Evolutionary conservation across 805 yeast genomes (phyloP).

Genomic region (Diddensiella caesifluorescens): DNA sequence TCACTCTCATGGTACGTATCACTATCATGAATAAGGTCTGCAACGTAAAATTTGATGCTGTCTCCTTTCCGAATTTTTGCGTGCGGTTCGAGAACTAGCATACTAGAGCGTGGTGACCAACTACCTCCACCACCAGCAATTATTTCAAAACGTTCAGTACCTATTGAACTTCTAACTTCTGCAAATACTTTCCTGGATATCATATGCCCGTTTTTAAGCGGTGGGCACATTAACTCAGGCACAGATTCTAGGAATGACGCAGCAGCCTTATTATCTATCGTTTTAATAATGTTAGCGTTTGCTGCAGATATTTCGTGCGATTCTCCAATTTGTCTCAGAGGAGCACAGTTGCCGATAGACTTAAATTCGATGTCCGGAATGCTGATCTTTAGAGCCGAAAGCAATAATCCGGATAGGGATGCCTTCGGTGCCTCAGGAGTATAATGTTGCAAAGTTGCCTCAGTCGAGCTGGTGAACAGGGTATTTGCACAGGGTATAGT

Average conservation of each 20-base stretch:
- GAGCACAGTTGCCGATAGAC: slow-evolving; percentile 8
- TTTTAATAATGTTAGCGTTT: slow-evolving; percentile 55
- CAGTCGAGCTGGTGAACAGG: slow-evolving; percentile 27
- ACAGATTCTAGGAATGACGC: slow-evolving; percentile 46
- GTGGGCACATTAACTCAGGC: slow-evolving; percentile 17
- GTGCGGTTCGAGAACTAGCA: slow-evolving; percentile 60
- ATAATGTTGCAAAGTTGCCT: slow-evolving; percentile 13
- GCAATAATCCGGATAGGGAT: slow-evolving; percentile 7
- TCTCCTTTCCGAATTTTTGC: slow-evolving; percentile 45
- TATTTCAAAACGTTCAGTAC: slow-evolving; percentile 41
- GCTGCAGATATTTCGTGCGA: slow-evolving; percentile 40
- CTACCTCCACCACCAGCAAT: slow-evolving; percentile 76
- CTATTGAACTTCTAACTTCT: slow-evolving; percentile 6
- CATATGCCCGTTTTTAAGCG: slow-evolving; percentile 14
- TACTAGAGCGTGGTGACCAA: slow-evolving; percentile 66
- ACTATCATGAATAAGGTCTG: slow-evolving; percentile 9
- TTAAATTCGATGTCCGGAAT: slow-evolving; percentile 3
- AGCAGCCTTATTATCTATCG: slow-evolving; percentile 52
- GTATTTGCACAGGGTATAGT: slow-evolving; percentile 32
- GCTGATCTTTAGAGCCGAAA: slow-evolving; percentile 6
- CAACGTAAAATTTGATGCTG: slow-evolving; percentile 38
- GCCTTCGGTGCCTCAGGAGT: neutral
- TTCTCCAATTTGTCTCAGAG: slow-evolving; percentile 15
- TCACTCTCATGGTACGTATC: slow-evolving; percentile 5
- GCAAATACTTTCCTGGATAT: slow-evolving; percentile 19